Percentiles rank a stretch among this genome's conserved stretches.
Conservation (phyloP, 1,284 basidiomycete genomes). For the Thecaphora thlaspeos region DNA sequence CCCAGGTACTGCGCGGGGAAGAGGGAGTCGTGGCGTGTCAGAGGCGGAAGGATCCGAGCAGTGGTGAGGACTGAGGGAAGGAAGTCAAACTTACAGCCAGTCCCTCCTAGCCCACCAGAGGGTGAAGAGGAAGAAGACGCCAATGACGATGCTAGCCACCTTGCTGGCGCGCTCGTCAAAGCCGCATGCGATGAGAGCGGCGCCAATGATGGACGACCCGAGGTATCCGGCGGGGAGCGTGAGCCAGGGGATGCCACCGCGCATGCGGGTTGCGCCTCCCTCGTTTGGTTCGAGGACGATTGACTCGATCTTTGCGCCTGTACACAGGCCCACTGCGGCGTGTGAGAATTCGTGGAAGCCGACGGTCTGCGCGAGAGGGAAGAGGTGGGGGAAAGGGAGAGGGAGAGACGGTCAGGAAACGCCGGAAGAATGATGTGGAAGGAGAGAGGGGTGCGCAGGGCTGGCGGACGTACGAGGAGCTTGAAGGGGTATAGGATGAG, state of each 20-base stretch:
- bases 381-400: not conserved
- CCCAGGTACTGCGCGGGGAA: slow-evolving; percentile 31
- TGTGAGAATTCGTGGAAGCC: slow-evolving; percentile 52
- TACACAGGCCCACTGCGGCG: slow-evolving; percentile 65
- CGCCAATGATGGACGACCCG: slow-evolving; percentile 76
- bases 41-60: no score
- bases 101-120: slow-evolving; percentile 81
- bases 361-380: slow-evolving; percentile 20
- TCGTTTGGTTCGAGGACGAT: slow-evolving; percentile 65
- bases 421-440: slow-evolving; percentile 1
- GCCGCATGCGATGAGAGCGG: slow-evolving; percentile 79
- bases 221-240: slow-evolving; percentile 72
- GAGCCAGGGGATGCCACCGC: slow-evolving; percentile 82
- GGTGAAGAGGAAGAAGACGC: slow-evolving; percentile 83
- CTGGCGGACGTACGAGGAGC: slow-evolving; percentile 25
- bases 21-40: no score
- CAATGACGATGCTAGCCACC: slow-evolving; percentile 77
- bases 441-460: not conserved
- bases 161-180: slow-evolving; percentile 93
- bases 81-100: slow-evolving; percentile 62
- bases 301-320: slow-evolving; percentile 82
- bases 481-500: slow-evolving; percentile 57
- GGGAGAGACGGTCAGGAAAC: slow-evolving; percentile 7
- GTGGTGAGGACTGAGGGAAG: no score
- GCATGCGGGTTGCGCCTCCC: slow-evolving; percentile 88